Conservation (phyloP, 2,329 filamentous ascomycete genomes). For the Aspergillus calidoustus region DNA sequence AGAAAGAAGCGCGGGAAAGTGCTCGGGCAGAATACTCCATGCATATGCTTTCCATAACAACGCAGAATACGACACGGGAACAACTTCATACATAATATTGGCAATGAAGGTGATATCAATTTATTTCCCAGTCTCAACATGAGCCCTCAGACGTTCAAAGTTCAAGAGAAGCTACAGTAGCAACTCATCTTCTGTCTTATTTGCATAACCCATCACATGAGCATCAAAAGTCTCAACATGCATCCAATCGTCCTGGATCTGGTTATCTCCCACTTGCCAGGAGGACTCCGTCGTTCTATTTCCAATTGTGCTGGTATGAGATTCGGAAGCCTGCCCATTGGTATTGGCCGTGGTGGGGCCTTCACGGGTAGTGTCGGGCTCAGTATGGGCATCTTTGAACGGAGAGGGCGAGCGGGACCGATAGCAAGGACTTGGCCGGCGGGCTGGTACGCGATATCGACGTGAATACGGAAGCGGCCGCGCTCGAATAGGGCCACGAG, state of each 20-base stretch:
- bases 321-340: background rate
- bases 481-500: background rate
- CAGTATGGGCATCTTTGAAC: background rate
- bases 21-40: too few relatives aligned
- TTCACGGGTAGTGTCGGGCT: background rate
- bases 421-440: background rate
- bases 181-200: background rate
- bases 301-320: background rate
- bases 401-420: background rate
- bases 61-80: background rate
- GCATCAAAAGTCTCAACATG: background rate
- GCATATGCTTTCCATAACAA: too few relatives aligned
- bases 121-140: background rate
- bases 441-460: background rate
- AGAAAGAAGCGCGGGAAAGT: too few relatives aligned
- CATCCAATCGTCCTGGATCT: background rate
- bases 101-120: background rate
- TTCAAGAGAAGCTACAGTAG: background rate
- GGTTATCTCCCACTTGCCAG: background rate
- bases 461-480: too few relatives aligned
- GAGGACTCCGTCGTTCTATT: background rate
- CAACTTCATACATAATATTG: background rate
- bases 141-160: background rate
- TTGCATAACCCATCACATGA: background rate
- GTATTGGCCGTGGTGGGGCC: background rate